These are phyloP conservation scores for Chaetomiaceae sp. DNA, from an alignment of 2,329 filamentous ascomycete genomes.

Conservation along the genomic window DNA sequence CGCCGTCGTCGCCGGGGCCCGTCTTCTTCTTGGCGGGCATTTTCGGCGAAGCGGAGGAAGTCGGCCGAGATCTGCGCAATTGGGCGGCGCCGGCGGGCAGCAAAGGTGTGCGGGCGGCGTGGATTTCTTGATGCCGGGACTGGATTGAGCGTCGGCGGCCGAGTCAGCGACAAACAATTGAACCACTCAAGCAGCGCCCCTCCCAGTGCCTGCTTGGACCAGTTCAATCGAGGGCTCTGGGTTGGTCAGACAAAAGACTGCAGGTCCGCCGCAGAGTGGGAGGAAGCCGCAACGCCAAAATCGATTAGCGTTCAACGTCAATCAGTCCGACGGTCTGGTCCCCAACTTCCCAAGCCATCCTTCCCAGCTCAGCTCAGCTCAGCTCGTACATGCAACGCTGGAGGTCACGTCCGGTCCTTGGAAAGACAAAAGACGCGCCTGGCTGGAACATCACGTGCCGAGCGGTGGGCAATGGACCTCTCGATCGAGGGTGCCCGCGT, in stretches of 20 bases:
- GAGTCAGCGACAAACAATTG: neutral
- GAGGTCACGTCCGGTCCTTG: neutral
- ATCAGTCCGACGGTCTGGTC: neutral
- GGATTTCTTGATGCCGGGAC: constrained; percentile 4
- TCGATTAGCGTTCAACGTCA: neutral
- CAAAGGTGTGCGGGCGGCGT: neutral
- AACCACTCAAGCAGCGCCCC: too few species aligned
- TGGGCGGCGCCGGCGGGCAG: constrained; percentile 9
- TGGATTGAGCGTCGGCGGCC: neutral
- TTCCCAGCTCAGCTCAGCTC: too few species aligned
- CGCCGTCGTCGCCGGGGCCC: constrained; percentile 4
- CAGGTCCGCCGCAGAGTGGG: neutral
- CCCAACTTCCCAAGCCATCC: too few species aligned
- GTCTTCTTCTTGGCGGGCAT: constrained; percentile 19
- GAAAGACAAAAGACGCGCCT: too few species aligned
- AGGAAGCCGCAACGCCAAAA: neutral
- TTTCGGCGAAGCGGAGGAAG: neutral
- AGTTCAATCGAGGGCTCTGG: too few species aligned
- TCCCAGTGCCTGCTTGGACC: too few species aligned
- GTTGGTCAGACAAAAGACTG: neutral
- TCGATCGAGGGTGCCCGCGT: too few species aligned
- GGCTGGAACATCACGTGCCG: constrained; percentile 13
- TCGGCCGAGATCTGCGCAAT: constrained; percentile 11
- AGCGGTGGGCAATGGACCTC: neutral
- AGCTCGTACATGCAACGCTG: neutral